phyloP scores from a whole-genome alignment of 2,329 filamentous ascomycete genomes.

The Cladosporium phlei region DNA sequence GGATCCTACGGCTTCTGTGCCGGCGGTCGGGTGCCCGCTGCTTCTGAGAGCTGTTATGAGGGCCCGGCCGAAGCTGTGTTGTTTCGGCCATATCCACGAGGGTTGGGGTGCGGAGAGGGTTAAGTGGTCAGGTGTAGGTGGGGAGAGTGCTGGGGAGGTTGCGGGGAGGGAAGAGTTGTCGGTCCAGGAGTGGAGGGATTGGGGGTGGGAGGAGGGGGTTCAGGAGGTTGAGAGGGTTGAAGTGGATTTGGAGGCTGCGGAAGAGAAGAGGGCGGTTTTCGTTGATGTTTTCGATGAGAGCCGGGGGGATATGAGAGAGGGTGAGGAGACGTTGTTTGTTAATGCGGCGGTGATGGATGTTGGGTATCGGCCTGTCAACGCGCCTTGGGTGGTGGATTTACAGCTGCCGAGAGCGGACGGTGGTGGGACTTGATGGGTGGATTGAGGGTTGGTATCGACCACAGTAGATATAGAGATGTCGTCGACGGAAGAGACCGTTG shows the following conservation, averaged over 20 bases:
- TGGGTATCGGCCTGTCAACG: conserved; percentile 46
- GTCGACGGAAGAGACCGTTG: no score
- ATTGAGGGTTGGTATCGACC: no score
- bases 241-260: conserved; percentile 20
- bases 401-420: conserved; percentile 32
- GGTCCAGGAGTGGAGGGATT: conserved; percentile 16
- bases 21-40: conserved; percentile 51
- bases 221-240: conserved; percentile 15
- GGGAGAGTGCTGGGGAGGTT: no score
- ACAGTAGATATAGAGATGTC: no score
- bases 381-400: conserved; percentile 54
- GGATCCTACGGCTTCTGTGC: conserved; percentile 38
- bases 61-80: conserved; percentile 51
- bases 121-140: conserved; percentile 35
- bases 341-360: conserved; percentile 55
- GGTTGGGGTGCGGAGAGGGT: conserved; percentile 44
- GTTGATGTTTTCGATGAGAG: conserved; percentile 23
- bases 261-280: conserved; percentile 31
- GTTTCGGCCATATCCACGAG: conserved; percentile 61
- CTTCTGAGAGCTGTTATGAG: conserved; percentile 49
- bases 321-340: conserved; percentile 52
- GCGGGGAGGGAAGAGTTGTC: not conserved
- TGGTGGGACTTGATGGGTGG: not conserved
- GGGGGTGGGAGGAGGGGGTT: conserved; percentile 6
- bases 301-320: conserved; percentile 34